Base-by-base conservation (phyloP, 345 rosid genomes). In the Durio zibethinus region DNA sequence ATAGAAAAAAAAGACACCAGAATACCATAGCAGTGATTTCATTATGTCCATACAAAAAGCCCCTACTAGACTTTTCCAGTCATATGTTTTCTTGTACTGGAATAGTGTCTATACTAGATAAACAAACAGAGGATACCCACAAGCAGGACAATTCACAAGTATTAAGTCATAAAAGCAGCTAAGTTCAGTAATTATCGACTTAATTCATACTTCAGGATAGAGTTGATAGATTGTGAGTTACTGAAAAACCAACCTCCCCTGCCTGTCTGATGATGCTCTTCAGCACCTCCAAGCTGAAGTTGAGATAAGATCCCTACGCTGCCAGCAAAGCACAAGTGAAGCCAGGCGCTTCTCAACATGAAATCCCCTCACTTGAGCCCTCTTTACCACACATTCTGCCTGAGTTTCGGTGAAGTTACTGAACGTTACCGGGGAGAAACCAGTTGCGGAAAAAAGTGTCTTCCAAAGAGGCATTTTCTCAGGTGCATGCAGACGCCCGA, bases 241-340 rank as follows among this genome's bases (percentile, higher is more conserved):
- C 83, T 60, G 0, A 16, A 76, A 80, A 80, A 50, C 68, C 48
- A 73, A 73, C 80, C 79, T 62, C 45, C 79, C 43, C 77, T 53
- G 81, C 79, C 72, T 31, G 69, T 54, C 59, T 56, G 27, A 64
- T 25, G 25, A 60, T 53, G 40, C 73, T 60, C 45, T 76, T 88
- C 79, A 88, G 76, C 89, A 84, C 77, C 84, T 88, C 90, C 90
- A 88, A 54, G 90, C 90, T 16, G 89, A 88, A 73, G 84, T 89
- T 45, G 89, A 83, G 72, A 86, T 84, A 43, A 88, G 89, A 71
- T 88, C 89, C 43, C 84, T 69, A 10, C 59, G 82, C 83, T 84
- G 87, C 90, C 90, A 88, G 77, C 78, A 88, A 27, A 88, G 89
- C 72, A 84, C 86, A 33, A 88, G 89, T 43, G 81, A 83, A 27